Evolutionary conservation across 371 early-diverging fungal species (phyloP).

Genomic region (Paramicrosporidium saccamoebae): DNA sequence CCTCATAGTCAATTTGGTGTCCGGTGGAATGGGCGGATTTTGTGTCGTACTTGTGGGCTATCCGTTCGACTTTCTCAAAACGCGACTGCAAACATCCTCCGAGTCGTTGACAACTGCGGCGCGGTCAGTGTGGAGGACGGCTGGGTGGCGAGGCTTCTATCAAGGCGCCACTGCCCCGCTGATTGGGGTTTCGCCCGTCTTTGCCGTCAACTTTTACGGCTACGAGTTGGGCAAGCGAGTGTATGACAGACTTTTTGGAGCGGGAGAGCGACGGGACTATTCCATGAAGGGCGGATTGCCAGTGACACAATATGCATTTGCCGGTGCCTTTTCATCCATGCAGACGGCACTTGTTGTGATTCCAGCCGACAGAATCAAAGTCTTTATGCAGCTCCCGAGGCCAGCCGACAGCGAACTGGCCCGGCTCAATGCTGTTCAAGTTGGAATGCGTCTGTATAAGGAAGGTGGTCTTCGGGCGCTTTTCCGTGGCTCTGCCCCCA

Average conservation of each 20-base stretch:
- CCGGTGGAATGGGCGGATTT: conserved; percentile 72
- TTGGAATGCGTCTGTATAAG: conserved; percentile 23
- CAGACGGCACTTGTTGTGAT: conserved; percentile 76
- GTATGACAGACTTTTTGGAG: conserved; percentile 3
- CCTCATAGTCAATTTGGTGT: too few relatives aligned
- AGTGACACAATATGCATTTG: conserved; percentile 46
- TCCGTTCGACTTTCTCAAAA: conserved; percentile 56
- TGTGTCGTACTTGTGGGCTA: conserved; percentile 21
- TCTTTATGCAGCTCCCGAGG: conserved; percentile 43
- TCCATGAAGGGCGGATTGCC: too few relatives aligned
- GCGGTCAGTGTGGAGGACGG: conserved; percentile 65
- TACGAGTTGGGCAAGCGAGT: conserved; percentile 23
- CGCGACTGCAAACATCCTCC: conserved; percentile 63
- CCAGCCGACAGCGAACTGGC: conserved; percentile 10
- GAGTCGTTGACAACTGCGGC: conserved; percentile 50
- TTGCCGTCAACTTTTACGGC: conserved; percentile 72
- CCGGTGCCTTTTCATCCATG: conserved; percentile 80
- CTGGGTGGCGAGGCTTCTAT: conserved; percentile 53
- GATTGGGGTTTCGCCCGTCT: conserved; percentile 72
- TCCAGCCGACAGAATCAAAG: conserved; percentile 81
- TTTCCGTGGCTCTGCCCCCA: conserved; percentile 75
- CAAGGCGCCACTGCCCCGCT: conserved; percentile 74
- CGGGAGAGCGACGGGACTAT: background rate
- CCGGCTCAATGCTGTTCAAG: conserved; percentile 45
- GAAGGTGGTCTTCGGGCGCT: conserved; percentile 44